phyloP scores from a whole-genome alignment of 352 stramenopile species.

The Phytophthora sojae region DNA sequence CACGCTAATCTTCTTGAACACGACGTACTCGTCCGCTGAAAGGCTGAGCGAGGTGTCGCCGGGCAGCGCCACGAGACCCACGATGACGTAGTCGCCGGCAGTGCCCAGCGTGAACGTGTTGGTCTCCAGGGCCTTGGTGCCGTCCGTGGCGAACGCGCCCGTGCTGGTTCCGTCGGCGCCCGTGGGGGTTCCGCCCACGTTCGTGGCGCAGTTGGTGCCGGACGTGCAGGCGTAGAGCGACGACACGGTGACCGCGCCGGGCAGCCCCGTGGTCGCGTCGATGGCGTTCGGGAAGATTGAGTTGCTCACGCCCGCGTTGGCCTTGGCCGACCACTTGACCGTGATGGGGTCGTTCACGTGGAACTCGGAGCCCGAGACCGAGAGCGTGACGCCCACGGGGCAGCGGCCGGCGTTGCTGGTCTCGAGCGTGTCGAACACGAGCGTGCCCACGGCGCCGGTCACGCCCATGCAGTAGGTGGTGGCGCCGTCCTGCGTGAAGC shows the following conservation, averaged over 20 bases:
- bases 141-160: slow-evolving; percentile 53
- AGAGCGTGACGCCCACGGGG: slow-evolving; percentile 59
- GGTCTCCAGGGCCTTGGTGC: slow-evolving; percentile 54
- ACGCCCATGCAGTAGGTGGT: slow-evolving; percentile 84
- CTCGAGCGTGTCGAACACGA: slow-evolving; percentile 58
- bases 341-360: slow-evolving; percentile 58
- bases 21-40: slow-evolving; percentile 66
- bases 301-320: slow-evolving; percentile 37
- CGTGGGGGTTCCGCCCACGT: slow-evolving; percentile 47
- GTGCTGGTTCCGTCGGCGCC: slow-evolving; percentile 42
- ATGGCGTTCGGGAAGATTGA: slow-evolving; percentile 75
- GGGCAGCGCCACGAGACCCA: slow-evolving; percentile 67
- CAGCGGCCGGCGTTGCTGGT: slow-evolving; percentile 62
- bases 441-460: slow-evolving; percentile 31
- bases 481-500: slow-evolving; percentile 64
- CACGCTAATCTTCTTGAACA: slow-evolving; percentile 74
- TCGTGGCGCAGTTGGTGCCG: slow-evolving; percentile 70
- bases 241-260: slow-evolving; percentile 45
- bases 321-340: slow-evolving; percentile 62
- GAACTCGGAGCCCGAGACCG: slow-evolving; percentile 45
- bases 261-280: slow-evolving; percentile 47
- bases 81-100: slow-evolving; percentile 67
- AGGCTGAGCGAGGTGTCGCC: slow-evolving; percentile 60
- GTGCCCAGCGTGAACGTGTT: slow-evolving; percentile 61
- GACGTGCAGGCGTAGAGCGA: slow-evolving; percentile 66